Conservation (phyloP, 2,329 filamentous ascomycete species). For the Helotiales sp. region DNA sequence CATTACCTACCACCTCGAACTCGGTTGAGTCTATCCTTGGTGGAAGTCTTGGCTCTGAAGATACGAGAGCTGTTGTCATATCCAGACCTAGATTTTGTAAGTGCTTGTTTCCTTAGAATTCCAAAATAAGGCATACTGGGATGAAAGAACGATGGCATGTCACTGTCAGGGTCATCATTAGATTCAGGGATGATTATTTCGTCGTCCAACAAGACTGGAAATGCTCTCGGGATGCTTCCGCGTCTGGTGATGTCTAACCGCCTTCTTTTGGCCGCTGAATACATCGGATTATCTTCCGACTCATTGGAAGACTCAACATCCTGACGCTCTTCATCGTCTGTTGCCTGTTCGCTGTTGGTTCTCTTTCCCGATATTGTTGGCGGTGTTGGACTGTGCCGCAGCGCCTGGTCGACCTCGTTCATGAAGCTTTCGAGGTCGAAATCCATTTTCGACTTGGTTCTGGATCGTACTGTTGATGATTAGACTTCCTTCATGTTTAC, state of each 20-base stretch:
- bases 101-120: neutral
- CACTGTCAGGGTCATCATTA: neutral
- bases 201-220: neutral
- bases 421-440: constrained; percentile 4
- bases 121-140: neutral
- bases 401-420: neutral
- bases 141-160: neutral
- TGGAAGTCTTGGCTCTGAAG: neutral
- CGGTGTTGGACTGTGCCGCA: neutral
- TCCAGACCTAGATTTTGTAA: constrained; percentile 2
- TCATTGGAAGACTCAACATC: neutral
- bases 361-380: neutral
- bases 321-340: neutral
- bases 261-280: neutral
- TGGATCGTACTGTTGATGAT: neutral
- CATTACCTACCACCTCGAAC: neutral
- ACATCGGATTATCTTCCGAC: neutral
- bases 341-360: neutral
- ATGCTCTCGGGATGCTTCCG: neutral
- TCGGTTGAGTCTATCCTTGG: neutral
- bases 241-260: neutral
- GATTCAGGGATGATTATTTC: neutral
- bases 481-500: neutral
- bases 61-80: constrained; percentile 12
- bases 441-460: neutral